Evolutionary conservation across 441 rosid genomes (phyloP).

Genomic region (Erodium moschatum): DNA sequence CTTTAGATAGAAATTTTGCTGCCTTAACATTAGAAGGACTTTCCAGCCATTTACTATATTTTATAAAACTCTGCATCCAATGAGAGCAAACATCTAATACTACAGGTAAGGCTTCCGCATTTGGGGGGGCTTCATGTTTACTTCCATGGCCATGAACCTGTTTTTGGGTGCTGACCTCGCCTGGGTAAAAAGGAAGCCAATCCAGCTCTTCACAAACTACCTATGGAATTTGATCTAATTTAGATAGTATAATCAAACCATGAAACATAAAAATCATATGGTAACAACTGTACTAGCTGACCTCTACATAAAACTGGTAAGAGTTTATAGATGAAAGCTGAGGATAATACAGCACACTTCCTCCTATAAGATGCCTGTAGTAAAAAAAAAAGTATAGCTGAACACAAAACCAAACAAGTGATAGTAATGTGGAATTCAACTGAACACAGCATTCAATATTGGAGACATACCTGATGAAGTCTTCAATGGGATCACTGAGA

Average conservation of each 20-base stretch:
- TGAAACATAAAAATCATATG: constrained; percentile 17
- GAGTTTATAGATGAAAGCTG: constrained; percentile 94
- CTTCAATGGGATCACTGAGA: constrained; percentile 53
- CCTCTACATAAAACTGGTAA: constrained; percentile 97
- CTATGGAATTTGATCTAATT: constrained; percentile 35
- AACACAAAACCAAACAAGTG: constrained; percentile 18
- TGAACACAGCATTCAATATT: neutral
- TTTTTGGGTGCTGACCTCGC: constrained; percentile 30
- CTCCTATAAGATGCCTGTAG: constrained; percentile 81
- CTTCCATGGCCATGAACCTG: constrained; percentile 54
- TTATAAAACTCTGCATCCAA: constrained; percentile 93
- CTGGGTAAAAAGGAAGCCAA: constrained; percentile 89
- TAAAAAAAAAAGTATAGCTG: constrained; percentile 18
- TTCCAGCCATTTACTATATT: constrained; percentile 91
- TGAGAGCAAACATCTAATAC: constrained; percentile 72
- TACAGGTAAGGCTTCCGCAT: constrained; percentile 66
- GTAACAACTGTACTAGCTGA: constrained; percentile 30
- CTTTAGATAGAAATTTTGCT: constrained; percentile 70
- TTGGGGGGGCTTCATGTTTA: constrained; percentile 59
- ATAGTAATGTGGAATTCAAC: constrained; percentile 14
- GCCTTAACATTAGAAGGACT: constrained; percentile 83
- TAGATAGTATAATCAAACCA: constrained; percentile 18
- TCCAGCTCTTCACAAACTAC: constrained; percentile 98
- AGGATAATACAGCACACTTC: constrained; percentile 86
- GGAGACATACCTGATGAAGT: constrained; percentile 57